These are phyloP conservation scores for Trypanosoma mega DNA, from an alignment of 208 protist species.

Conservation along the genomic window DNA sequence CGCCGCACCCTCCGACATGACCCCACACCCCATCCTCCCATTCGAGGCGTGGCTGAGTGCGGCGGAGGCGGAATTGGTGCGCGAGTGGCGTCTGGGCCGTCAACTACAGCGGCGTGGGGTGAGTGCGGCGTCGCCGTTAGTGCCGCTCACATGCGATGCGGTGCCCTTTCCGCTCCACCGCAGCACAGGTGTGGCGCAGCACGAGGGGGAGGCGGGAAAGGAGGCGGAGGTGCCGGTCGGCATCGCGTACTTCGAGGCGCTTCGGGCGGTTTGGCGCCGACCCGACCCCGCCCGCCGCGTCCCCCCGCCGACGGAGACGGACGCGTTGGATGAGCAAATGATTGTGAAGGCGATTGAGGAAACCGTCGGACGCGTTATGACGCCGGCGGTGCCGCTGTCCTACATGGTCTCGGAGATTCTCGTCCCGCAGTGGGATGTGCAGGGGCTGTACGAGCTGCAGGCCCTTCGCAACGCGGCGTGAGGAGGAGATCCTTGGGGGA, in stretches of 20 bases:
- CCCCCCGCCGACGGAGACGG: conserved; percentile 29
- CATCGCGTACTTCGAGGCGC: conserved; percentile 45
- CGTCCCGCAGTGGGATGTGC: conserved; percentile 64
- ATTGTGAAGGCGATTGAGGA: conserved; percentile 47
- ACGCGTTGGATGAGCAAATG: conserved; percentile 42
- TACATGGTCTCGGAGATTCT: conserved; percentile 66
- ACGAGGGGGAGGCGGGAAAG: not conserved
- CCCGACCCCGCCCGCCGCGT: not conserved
- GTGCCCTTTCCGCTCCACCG: conserved; percentile 31
- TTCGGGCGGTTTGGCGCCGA: conserved; percentile 42
- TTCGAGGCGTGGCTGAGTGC: conserved; percentile 31
- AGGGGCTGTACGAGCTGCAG: conserved; percentile 54
- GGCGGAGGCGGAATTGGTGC: conserved; percentile 31
- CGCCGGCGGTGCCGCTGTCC: conserved; percentile 54
- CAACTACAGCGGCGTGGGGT: conserved; percentile 2
- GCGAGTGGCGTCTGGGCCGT: conserved; percentile 15
- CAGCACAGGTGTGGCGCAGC: conserved; percentile 34
- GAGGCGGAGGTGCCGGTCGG: conserved; percentile 40
- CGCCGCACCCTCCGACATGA: not conserved
- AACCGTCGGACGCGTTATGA: conserved; percentile 25
- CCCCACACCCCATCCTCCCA: conserved; percentile 1
- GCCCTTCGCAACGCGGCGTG: conserved; percentile 6
- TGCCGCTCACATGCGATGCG: conserved; percentile 28
- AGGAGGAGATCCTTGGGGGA: not conserved
- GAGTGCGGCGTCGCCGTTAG: conserved; percentile 10